A percentile compares a stretch with the other conserved stretches of the same genome.
Evolutionary conservation across 1,139 yeast species (phyloP).

Genomic region (Magnusiomyces ingens): DNA sequence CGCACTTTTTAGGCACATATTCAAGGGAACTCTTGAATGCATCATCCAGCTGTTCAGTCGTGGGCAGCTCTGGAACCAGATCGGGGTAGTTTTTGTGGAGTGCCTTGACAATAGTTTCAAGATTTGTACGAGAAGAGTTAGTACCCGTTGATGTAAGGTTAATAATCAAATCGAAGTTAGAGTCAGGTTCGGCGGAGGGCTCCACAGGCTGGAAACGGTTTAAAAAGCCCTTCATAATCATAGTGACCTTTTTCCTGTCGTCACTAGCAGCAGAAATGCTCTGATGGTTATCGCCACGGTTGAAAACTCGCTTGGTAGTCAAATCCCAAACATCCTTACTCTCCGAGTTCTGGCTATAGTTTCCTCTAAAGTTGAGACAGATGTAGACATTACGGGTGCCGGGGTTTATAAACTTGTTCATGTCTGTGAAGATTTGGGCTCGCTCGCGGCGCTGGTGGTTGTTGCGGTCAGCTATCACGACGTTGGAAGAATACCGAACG

Average conservation of each 20-base stretch:
- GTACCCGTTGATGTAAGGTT: slow-evolving; percentile 40
- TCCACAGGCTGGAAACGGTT: slow-evolving; percentile 59
- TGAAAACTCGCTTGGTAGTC: slow-evolving; percentile 53
- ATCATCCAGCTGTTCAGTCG: slow-evolving; percentile 21
- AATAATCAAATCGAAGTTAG: slow-evolving; percentile 56
- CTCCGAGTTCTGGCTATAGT: slow-evolving; percentile 19
- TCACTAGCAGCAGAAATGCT: slow-evolving; percentile 55
- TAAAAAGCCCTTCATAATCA: slow-evolving; percentile 69
- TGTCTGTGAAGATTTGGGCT: slow-evolving; percentile 51
- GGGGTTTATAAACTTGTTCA: slow-evolving; percentile 8
- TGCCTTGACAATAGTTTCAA: slow-evolving; percentile 39
- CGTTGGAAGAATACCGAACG: slow-evolving; percentile 37
- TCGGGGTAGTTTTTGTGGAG: slow-evolving; percentile 43
- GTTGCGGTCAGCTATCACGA: slow-evolving; percentile 76
- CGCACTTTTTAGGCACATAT: slow-evolving; percentile 23
- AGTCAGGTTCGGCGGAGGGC: slow-evolving; percentile 49
- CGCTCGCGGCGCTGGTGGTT: slow-evolving; percentile 72
- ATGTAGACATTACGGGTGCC: slow-evolving; percentile 38
- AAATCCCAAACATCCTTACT: slow-evolving; percentile 28
- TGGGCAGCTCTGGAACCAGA: slow-evolving; percentile 41
- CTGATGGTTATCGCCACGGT: slow-evolving; percentile 87
- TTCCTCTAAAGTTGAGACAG: slow-evolving; percentile 59
- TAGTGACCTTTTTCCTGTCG: slow-evolving; percentile 43
- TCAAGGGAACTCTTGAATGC: slow-evolving; percentile 26
- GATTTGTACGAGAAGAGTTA: slow-evolving; percentile 50